Evolutionary conservation across 192 early-diverging fungal genomes (phyloP).

Genomic region (Coemansia sp.): DNA sequence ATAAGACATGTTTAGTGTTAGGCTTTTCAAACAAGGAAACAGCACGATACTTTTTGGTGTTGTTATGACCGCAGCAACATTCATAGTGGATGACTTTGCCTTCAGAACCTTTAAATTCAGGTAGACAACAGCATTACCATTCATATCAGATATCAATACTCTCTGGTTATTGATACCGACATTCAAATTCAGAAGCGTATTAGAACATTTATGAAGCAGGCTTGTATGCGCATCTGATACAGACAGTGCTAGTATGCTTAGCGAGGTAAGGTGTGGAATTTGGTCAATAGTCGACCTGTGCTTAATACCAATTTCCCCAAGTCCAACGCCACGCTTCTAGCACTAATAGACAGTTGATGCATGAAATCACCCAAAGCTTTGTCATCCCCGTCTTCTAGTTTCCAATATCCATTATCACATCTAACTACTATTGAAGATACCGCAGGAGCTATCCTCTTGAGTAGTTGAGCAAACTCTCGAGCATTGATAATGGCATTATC

Average conservation of each 20-base stretch:
- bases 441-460: background rate
- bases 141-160: background rate
- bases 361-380: background rate
- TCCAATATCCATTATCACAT: background rate
- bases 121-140: background rate
- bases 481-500: background rate
- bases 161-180: background rate
- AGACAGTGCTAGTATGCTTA: background rate
- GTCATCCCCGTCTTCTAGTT: background rate
- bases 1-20: background rate
- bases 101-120: slow-evolving; percentile 2
- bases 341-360: background rate
- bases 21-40: slow-evolving; percentile 2
- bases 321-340: background rate
- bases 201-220: background rate
- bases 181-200: background rate
- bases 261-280: background rate
- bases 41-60: background rate
- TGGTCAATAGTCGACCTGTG: background rate
- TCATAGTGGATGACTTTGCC: background rate
- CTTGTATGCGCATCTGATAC: background rate
- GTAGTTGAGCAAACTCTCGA: background rate
- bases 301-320: background rate
- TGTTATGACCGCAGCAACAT: background rate
- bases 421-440: background rate